phyloP scores from a whole-genome alignment of 148 eudicot genomes.

The Rhododendron mucronatum region DNA sequence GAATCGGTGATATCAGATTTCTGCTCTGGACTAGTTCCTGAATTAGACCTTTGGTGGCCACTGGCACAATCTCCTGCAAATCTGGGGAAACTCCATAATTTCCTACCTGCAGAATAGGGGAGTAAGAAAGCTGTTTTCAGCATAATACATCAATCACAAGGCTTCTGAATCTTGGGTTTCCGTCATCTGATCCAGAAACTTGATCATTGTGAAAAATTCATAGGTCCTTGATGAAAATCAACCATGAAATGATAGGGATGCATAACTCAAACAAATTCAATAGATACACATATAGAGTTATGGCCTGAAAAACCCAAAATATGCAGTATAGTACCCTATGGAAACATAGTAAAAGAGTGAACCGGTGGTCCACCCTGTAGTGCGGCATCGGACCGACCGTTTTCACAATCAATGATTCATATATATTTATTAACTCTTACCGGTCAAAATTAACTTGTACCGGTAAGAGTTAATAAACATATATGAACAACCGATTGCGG shows the following conservation, averaged over 20 bases:
- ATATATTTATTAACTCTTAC: too few relatives aligned
- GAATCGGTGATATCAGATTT: slow-evolving; percentile 80
- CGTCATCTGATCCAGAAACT: background rate
- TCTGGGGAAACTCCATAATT: slow-evolving; percentile 81
- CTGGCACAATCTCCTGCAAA: slow-evolving; percentile 95
- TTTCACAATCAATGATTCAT: too few relatives aligned
- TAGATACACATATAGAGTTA: background rate
- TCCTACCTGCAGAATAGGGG: slow-evolving; percentile 48
- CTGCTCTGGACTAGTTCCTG: slow-evolving; percentile 65
- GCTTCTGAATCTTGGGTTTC: background rate
- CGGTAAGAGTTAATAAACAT: too few relatives aligned
- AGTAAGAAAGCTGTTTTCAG: background rate
- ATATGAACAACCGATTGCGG: too few relatives aligned
- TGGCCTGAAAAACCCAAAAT: background rate
- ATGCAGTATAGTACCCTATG: background rate
- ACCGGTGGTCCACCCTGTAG: too few relatives aligned
- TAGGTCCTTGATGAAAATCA: background rate
- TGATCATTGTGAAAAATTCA: background rate
- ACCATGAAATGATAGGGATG: background rate
- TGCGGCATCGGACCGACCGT: too few relatives aligned
- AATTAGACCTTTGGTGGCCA: slow-evolving; percentile 51
- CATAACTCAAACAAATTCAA: background rate
- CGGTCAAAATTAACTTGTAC: too few relatives aligned
- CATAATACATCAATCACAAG: background rate
- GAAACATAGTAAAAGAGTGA: too few relatives aligned